Conservation (phyloP, 192 early-diverging fungal genomes). For the Entomortierella parvispora region DNA sequence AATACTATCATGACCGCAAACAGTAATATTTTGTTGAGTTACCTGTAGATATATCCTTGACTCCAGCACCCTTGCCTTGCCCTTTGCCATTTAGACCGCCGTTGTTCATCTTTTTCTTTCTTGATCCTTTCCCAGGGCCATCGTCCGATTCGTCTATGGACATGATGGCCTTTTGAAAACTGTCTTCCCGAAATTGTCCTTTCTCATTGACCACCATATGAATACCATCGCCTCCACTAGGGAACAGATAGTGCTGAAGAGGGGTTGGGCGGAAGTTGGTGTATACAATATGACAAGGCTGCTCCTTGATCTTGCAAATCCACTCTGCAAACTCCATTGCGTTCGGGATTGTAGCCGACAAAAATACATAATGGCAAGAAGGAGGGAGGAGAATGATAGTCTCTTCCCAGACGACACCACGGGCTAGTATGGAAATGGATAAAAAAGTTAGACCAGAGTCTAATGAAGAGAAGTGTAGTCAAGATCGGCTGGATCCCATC, state of each 20-base stretch:
- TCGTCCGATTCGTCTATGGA: slow-evolving; percentile 63
- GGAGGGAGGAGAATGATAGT: slow-evolving; percentile 93
- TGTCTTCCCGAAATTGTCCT: slow-evolving; percentile 89
- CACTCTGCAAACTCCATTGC: slow-evolving; percentile 98
- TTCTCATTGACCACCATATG: slow-evolving; percentile 96
- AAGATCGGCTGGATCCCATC: too few relatives aligned
- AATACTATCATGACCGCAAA: not conserved
- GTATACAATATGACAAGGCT: slow-evolving; percentile 96
- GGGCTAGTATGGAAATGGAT: too few relatives aligned
- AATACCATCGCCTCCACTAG: slow-evolving; percentile 87
- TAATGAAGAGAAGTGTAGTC: too few relatives aligned
- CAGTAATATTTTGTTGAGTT: too few relatives aligned
- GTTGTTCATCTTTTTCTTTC: slow-evolving; percentile 5
- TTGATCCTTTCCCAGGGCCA: slow-evolving; percentile 49
- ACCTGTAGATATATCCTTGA: slow-evolving; percentile 6
- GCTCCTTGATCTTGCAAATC: slow-evolving; percentile 92
- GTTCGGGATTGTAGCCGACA: slow-evolving; percentile 98
- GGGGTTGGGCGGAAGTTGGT: slow-evolving; percentile 96
- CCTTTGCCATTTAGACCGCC: not conserved
- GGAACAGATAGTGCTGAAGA: slow-evolving; percentile 95
- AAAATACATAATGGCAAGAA: slow-evolving; percentile 88
- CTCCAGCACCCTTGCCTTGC: not conserved
- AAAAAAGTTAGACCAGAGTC: too few relatives aligned
- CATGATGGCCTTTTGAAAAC: slow-evolving; percentile 89
- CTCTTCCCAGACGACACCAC: slow-evolving; percentile 99